Base-by-base conservation (phyloP, 192 early-diverging fungal genomes). In the Backusella macrospora region DNA sequence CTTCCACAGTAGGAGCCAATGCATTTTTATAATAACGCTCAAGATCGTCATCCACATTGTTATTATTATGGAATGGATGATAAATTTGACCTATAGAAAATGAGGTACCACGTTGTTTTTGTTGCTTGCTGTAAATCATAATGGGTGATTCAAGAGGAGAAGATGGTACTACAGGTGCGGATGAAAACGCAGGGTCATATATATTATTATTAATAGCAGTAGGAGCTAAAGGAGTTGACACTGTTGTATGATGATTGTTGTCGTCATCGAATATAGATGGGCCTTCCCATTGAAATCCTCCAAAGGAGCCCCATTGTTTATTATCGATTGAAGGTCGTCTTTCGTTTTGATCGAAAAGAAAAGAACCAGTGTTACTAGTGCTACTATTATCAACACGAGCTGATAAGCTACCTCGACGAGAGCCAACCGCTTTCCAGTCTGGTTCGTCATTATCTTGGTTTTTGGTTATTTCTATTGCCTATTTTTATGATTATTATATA, bases 71-170 rank as follows among this genome's bases (percentile, higher is more conserved):
- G 10, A 66, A 78, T 52, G 79, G 79, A 4, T 26, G 52, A 26
- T 59, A 26, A 38, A 82, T 81, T 78, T 80, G 87, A 6, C 81
- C 88, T 15, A 90, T 76, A 6, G 88, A 90, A 75, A 90, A 88
- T 0, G 89, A 90, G 13, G 85, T 76, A 76, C 88, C 89, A 37
- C 89, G 81, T 23, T 85, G 88, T 74, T 59, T 59, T 23, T 59
- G 52, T n/a, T 43, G 42, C 42, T 43, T 43, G 42, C 4, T 43
- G 42, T 43, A 26, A 23, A 18, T 59, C 26, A 23, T 59, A 59
- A 59, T 59, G 26, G 21, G 21, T 13, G 52, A 59, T 23, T 59
- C 52, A 59, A 59, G 13, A 9, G 29, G 29, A 34, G 29, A 34
- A 34, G 29, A 34, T 34, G 52, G 52, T 23, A 23, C 13, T 23